A percentile compares a stretch with the other conserved stretches of the same genome.
Conservation (phyloP, 2,329 filamentous ascomycete genomes). For the Fusarium tuaranense region DNA sequence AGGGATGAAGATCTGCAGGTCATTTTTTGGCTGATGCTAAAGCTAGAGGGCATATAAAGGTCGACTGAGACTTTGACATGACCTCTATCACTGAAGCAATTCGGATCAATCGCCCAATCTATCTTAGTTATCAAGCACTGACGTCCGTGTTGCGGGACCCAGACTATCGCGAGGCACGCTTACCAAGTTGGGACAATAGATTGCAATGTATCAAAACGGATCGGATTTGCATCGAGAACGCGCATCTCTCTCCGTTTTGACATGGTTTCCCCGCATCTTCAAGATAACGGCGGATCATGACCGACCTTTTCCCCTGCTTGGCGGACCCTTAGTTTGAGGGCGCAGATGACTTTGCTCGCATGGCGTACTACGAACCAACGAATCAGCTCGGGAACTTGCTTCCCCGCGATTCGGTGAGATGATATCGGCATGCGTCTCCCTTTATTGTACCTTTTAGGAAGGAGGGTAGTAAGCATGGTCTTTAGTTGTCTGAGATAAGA, state of each 20-base stretch:
- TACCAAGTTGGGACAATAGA: slow-evolving; percentile 23
- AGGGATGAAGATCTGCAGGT: background rate
- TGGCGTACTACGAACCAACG: background rate
- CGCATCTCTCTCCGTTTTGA: background rate
- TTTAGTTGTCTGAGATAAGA: background rate
- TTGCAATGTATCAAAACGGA: slow-evolving; percentile 1
- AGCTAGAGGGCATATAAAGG: background rate
- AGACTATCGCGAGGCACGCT: background rate
- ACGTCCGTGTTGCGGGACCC: background rate
- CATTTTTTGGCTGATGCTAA: background rate
- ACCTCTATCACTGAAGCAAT: background rate
- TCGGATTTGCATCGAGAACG: background rate
- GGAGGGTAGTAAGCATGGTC: background rate
- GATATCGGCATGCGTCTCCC: background rate
- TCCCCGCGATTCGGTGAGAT: background rate
- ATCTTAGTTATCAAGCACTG: background rate
- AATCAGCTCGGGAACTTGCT: background rate
- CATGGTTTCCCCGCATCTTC: slow-evolving; percentile 14
- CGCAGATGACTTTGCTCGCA: background rate
- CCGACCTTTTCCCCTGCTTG: background rate
- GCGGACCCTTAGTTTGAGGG: background rate
- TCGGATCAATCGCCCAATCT: background rate
- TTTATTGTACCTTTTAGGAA: background rate
- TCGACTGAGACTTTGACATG: too few species aligned
- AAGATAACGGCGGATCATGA: background rate